Percentiles rank a stretch among this genome's conserved stretches.
phyloP scores from a whole-genome alignment of 139 green algal species.

The Chlorella vulgaris region DNA sequence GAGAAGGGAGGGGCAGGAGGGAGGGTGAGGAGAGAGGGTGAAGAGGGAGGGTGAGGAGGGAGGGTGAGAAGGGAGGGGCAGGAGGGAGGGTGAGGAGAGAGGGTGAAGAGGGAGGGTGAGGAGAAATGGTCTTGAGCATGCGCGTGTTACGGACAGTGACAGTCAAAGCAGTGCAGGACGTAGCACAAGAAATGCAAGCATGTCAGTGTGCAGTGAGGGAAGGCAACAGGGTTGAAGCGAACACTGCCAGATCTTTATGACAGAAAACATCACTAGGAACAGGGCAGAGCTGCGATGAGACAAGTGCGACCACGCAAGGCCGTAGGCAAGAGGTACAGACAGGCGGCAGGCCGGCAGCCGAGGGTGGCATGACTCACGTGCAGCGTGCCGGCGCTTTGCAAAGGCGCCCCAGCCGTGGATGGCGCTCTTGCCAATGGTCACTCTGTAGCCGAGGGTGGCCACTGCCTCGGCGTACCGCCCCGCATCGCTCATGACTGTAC shows the following conservation, averaged over 20 bases:
- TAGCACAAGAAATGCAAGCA: neutral
- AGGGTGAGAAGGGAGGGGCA: neutral
- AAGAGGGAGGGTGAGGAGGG: no score
- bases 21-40: no score
- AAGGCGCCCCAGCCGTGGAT: constrained; percentile 88
- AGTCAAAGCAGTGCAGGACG: neutral
- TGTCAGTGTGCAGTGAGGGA: neutral
- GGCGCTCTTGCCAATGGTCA: constrained; percentile 76
- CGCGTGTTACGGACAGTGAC: no score
- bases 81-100: neutral
- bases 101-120: neutral
- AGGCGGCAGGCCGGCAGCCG: neutral
- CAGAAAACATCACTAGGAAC: no score
- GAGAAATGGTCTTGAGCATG: neutral
- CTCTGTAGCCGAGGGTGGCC: constrained; percentile 21
- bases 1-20: no score
- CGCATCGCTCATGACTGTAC: constrained; percentile 8
- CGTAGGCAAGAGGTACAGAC: neutral
- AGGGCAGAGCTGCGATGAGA: no score
- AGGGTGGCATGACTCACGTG: constrained; percentile 38
- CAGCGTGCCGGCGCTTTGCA: constrained; percentile 58
- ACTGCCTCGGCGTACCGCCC: constrained; percentile 58
- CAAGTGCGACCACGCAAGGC: no score
- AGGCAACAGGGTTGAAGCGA: no score
- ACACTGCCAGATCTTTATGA: no score